Conservation (phyloP, 768 basidiomycete genomes). For the Rhodotorula paludigena region DNA sequence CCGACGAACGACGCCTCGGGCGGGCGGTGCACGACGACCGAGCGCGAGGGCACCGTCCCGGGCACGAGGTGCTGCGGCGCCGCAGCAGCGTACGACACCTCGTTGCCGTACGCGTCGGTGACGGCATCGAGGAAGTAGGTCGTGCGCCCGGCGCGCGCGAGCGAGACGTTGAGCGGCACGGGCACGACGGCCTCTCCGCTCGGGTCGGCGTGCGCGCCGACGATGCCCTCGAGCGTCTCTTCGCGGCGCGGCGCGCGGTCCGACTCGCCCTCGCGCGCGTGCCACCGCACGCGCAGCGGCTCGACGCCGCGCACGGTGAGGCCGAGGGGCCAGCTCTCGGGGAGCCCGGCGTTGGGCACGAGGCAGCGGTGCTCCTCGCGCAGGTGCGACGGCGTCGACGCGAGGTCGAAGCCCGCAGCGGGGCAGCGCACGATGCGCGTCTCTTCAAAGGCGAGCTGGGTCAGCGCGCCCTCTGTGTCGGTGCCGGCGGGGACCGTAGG, state of each 20-base stretch:
- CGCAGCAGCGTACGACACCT: slow-evolving; percentile 5
- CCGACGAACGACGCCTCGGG: slow-evolving; percentile 28
- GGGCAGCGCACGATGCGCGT: slow-evolving; percentile 26
- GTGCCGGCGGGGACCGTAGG: neutral
- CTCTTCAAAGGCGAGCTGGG: slow-evolving; percentile 10
- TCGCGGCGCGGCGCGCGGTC: slow-evolving; percentile 1
- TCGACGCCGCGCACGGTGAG: slow-evolving; percentile 20
- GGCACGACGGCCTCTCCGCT: neutral
- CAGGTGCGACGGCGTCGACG: neutral
- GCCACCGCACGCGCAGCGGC: slow-evolving; percentile 26
- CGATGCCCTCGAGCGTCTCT: slow-evolving; percentile 27
- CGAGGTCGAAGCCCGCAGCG: slow-evolving; percentile 23
- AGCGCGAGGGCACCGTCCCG: slow-evolving; percentile 7
- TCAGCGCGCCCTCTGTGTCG: neutral
- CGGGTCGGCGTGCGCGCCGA: neutral
- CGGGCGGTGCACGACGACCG: slow-evolving; percentile 25
- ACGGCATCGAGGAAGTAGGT: slow-evolving; percentile 34
- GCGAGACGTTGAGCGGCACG: slow-evolving; percentile 27
- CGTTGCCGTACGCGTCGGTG: slow-evolving; percentile 27
- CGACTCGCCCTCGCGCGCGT: slow-evolving; percentile 7
- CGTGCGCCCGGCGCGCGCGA: slow-evolving; percentile 10
- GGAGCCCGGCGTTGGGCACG: neutral
- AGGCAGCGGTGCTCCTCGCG: slow-evolving; percentile 29
- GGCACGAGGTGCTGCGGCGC: slow-evolving; percentile 3
- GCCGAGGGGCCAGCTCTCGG: slow-evolving; percentile 15